Base-by-base conservation (phyloP, 768 basidiomycete species). In the Polyporus arcularius region DNA sequence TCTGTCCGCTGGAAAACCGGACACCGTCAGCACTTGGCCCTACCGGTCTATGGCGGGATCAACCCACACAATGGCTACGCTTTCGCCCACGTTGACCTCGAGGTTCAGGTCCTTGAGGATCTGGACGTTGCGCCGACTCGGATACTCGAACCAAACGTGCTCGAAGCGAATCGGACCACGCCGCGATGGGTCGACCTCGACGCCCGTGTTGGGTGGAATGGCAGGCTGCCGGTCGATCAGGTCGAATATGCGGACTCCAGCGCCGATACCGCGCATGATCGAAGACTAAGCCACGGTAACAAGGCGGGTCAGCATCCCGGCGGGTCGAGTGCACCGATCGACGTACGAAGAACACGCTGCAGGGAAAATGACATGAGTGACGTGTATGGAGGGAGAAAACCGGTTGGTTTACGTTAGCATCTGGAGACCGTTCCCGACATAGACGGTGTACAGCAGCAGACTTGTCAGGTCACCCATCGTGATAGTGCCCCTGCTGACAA, bases 251-350 rank as follows among this genome's bases (percentile, higher is more conserved):
- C 96, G 89, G 0, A 85, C 83, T 16, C 94, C 93, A 1, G 96
- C 96, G 58, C 96, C 96, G 53, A 98, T 87, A 55, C 93, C 96
- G 55, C 94, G 93, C 96, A 98, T 98, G 57, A 98, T 88, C 42
- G 94, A 95, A 10, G 92, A 85, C 91, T 93, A 63, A 26, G 21
- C 21, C 21, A 26, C 2, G 21, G 21, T 26, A 26, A 26, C 21
- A 26, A 26, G 21, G 21, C 21, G 21, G 21, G 21, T 26, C 21
- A 26, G 21, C 21, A 26, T 26, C 21, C 21, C 21, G 21, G 21
- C 21, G 21, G 21, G 1, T 26, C 21, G 21, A 26, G 21, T 39
- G 6, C 21, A 39, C 32, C 14, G 8, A 18, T 6, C 4, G 43
- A 49, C 74, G 62, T 72, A 78, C 76, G 63, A 76, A 75, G 58